Percentiles rank a stretch among this genome's conserved stretches.
These are phyloP conservation scores for Phytopythium boreale DNA, from an alignment of 352 stramenopile species.

Conservation along the genomic window DNA sequence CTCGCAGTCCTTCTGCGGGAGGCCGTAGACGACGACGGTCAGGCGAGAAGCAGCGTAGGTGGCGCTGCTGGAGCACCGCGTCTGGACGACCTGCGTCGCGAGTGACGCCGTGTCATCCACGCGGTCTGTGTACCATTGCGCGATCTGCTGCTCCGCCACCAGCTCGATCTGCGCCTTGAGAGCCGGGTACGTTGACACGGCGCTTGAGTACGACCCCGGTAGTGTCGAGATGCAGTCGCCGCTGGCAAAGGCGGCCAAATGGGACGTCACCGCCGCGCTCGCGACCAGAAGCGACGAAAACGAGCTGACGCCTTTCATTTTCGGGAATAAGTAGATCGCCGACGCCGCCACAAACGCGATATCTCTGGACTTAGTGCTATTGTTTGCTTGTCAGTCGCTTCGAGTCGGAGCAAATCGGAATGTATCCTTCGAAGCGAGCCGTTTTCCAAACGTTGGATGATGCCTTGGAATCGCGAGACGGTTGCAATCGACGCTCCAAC, in stretches of 20 bases:
- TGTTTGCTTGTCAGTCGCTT: not conserved
- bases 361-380: not conserved
- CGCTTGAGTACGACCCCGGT: slow-evolving; percentile 1
- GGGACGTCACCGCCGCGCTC: not conserved
- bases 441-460: not conserved
- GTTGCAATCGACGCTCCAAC: not conserved
- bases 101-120: slow-evolving; percentile 16
- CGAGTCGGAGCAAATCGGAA: not conserved
- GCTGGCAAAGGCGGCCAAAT: not conserved
- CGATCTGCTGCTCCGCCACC: slow-evolving; percentile 29
- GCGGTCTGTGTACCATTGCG: slow-evolving; percentile 56
- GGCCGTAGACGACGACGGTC: slow-evolving; percentile 54
- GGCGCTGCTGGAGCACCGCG: not conserved
- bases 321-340: not conserved
- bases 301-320: not conserved
- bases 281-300: not conserved
- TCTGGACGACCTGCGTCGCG: slow-evolving; percentile 20
- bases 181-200: slow-evolving; percentile 24
- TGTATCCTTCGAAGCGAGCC: not conserved
- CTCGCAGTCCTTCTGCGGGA: slow-evolving; percentile 59
- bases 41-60: slow-evolving; percentile 12
- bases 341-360: not conserved
- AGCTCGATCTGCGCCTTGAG: slow-evolving; percentile 34
- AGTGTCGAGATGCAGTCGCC: not conserved
- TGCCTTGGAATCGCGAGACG: not conserved